Evolutionary conservation across 1,284 basidiomycete genomes (phyloP).

Genomic region (Singerocomus rubriflavus): DNA sequence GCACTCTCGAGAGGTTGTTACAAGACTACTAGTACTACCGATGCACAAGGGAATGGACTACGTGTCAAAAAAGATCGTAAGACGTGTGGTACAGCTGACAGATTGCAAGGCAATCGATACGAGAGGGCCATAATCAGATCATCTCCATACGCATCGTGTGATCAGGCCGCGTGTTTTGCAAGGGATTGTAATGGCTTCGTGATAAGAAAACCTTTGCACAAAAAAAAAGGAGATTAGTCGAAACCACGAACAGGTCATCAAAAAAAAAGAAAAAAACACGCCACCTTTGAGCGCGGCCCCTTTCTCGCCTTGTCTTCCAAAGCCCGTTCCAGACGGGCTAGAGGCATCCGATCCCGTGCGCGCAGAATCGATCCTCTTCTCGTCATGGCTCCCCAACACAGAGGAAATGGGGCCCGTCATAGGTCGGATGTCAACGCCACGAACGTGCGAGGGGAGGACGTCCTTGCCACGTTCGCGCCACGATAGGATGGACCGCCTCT

Average conservation of each 20-base stretch:
- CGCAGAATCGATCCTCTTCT: conserved; percentile 6
- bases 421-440: conserved; percentile 21
- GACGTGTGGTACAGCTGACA: conserved; percentile 3
- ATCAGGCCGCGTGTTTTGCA: conserved; percentile 31
- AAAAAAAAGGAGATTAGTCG: background rate
- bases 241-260: background rate
- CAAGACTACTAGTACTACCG: conserved; percentile 3
- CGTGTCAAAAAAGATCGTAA: conserved; percentile 1
- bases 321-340: conserved; percentile 60
- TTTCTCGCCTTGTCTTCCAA: conserved; percentile 75
- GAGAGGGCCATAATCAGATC: background rate
- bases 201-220: conserved; percentile 42
- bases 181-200: conserved; percentile 57
- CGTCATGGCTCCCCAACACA: conserved; percentile 3
- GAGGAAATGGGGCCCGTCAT: conserved; percentile 15
- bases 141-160: background rate
- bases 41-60: conserved; percentile 13
- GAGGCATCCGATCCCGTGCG: conserved; percentile 9
- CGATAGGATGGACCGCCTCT: conserved; percentile 59
- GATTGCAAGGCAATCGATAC: conserved; percentile 3
- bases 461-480: conserved; percentile 63
- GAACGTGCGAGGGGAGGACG: conserved; percentile 49
- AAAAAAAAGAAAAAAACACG: background rate
- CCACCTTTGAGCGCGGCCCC: conserved; percentile 59
- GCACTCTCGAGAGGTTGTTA: background rate